phyloP scores from a whole-genome alignment of 208 protist genomes.

The Novymonas esmeraldas region DNA sequence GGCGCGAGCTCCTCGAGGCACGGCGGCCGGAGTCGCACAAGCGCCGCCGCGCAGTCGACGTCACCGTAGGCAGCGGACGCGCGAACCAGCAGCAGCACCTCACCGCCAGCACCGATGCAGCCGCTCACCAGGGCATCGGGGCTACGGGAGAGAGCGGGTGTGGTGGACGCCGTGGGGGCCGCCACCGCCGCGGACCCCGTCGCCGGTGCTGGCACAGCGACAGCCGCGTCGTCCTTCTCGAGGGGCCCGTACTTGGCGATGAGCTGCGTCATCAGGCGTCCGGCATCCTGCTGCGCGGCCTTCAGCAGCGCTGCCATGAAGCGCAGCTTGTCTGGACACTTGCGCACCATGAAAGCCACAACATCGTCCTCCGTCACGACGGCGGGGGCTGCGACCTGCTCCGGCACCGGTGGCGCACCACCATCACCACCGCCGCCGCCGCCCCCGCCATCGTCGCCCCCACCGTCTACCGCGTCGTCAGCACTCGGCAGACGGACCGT shows the following conservation, averaged over 20 bases:
- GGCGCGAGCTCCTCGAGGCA: conserved; percentile 53
- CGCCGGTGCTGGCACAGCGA: neutral
- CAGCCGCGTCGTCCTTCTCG: conserved; percentile 6
- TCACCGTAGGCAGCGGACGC: neutral
- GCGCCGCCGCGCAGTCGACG: conserved; percentile 5
- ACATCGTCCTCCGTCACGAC: conserved; percentile 32
- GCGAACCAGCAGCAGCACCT: conserved; percentile 37
- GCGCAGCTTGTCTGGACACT: conserved; percentile 65
- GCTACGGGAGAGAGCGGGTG: neutral
- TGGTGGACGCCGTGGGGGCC: neutral
- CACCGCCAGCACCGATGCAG: conserved; percentile 31
- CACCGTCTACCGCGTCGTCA: neutral
- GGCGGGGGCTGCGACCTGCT: neutral
- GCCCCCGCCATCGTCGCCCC: neutral
- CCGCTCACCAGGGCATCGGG: conserved; percentile 16
- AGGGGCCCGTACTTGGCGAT: conserved; percentile 54
- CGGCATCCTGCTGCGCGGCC: conserved; percentile 43
- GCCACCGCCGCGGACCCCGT: neutral
- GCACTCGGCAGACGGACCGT: conserved; percentile 4
- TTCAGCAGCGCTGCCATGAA: conserved; percentile 56
- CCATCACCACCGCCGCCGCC: neutral
- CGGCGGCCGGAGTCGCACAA: conserved; percentile 24
- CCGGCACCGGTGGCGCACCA: neutral
- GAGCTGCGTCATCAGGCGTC: conserved; percentile 46
- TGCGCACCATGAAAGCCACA: conserved; percentile 39